A percentile compares a stretch with the other conserved stretches of the same genome.
phyloP scores from a whole-genome alignment of 2,329 filamentous ascomycete genomes.

The Ascochyta koolunga region DNA sequence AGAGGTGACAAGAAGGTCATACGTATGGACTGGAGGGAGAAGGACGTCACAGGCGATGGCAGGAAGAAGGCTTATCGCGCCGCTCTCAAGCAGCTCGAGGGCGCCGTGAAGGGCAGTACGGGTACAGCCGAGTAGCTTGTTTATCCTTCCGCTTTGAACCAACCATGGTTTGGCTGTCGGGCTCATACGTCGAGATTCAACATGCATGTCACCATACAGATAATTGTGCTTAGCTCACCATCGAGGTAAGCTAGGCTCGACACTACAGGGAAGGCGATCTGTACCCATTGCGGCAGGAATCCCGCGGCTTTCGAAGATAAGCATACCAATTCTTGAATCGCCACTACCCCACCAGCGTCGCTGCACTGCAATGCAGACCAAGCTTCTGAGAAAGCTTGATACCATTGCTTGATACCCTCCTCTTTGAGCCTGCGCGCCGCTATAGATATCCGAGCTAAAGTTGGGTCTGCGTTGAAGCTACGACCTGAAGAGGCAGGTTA shows the following conservation, averaged over 20 bases:
- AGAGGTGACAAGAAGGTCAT: conserved; percentile 54
- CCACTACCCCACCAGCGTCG: neutral
- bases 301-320: conserved; percentile 13
- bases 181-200: conserved; percentile 2
- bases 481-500: conserved; percentile 22
- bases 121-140: conserved; percentile 16
- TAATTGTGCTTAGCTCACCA: neutral
- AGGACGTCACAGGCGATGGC: conserved; percentile 48
- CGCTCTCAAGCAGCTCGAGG: conserved; percentile 67
- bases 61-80: conserved; percentile 53
- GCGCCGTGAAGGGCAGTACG: conserved; percentile 58
- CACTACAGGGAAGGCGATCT: conserved; percentile 5
- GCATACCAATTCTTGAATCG: conserved; percentile 1
- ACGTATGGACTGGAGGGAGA: conserved; percentile 52
- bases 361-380: conserved; percentile 14
- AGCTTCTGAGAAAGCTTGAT: conserved; percentile 23
- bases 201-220: neutral
- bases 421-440: conserved; percentile 9
- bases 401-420: conserved; percentile 21
- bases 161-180: conserved; percentile 9
- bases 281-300: conserved; percentile 1
- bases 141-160: conserved; percentile 5
- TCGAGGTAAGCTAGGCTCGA: neutral
- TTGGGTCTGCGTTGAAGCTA: conserved; percentile 1
- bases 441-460: neutral